Conservation (phyloP, 257 asterid genomes). For the Rauvolfia tetraphylla region DNA sequence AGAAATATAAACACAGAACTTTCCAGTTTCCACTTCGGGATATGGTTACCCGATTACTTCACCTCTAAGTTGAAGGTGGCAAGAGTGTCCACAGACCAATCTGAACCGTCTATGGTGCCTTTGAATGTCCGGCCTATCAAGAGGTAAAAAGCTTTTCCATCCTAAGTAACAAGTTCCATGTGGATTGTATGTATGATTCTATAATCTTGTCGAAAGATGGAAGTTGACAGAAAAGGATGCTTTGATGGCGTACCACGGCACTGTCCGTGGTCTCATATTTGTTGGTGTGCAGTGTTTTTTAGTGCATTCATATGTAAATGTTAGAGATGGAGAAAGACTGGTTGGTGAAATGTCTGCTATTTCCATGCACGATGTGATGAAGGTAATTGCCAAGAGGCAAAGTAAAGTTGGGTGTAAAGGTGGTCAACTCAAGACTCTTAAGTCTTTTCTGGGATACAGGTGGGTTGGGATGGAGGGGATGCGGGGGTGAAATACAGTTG, state of each 20-base stretch:
- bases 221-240: slow-evolving; percentile 1
- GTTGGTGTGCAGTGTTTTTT: slow-evolving; percentile 3
- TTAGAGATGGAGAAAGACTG: slow-evolving; percentile 18
- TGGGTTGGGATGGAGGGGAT: no score
- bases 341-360: slow-evolving; percentile 23
- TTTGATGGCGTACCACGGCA: slow-evolving; percentile 1
- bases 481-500: slow-evolving; percentile 21
- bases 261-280: neutral
- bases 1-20: neutral
- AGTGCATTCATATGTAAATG: neutral
- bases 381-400: neutral
- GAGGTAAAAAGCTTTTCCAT: neutral
- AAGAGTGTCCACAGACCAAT: neutral
- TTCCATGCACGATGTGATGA: neutral
- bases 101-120: slow-evolving; percentile 22
- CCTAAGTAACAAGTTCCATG: neutral
- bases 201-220: neutral
- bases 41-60: slow-evolving; percentile 18
- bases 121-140: slow-evolving; percentile 2
- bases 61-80: slow-evolving; percentile 11
- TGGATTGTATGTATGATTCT: slow-evolving; percentile 16
- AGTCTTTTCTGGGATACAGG: no score
- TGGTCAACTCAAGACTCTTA: no score
- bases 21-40: neutral
- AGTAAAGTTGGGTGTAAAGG: neutral